phyloP scores from a whole-genome alignment of 2,329 filamentous ascomycete species.

The Didymella pomorum region DNA sequence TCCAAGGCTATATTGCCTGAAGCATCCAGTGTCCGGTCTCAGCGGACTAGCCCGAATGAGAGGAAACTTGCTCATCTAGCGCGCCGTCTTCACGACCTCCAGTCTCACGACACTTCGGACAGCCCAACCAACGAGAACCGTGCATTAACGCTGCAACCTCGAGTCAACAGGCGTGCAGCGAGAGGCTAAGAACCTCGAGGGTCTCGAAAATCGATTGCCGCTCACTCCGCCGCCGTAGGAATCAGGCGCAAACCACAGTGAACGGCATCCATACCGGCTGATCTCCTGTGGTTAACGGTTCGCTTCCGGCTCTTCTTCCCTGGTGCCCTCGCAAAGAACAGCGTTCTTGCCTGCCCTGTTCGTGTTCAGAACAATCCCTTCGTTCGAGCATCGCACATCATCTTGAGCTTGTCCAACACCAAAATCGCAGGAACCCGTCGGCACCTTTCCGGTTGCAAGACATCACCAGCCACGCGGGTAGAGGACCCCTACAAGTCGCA shows the following conservation, averaged over 20 bases:
- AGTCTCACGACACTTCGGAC: conserved; percentile 28
- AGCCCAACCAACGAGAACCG: conserved; percentile 31
- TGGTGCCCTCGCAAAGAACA: conserved; percentile 20
- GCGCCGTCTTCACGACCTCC: conserved; percentile 16
- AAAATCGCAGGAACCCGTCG: conserved; percentile 29
- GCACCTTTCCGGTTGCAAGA: conserved; percentile 28
- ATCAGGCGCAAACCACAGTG: conserved; percentile 18
- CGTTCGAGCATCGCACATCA: conserved; percentile 26
- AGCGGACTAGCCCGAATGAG: conserved; percentile 23
- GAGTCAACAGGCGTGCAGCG: conserved; percentile 25
- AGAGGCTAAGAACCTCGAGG: conserved; percentile 23
- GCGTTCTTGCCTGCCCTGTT: conserved; percentile 13
- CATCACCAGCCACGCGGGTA: conserved; percentile 31
- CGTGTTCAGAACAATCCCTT: conserved; percentile 15
- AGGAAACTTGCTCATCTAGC: conserved; percentile 25
- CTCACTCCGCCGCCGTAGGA: conserved; percentile 22
- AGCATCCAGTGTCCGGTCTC: conserved; percentile 23
- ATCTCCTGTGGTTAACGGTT: conserved; percentile 16
- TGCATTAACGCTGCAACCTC: conserved; percentile 28
- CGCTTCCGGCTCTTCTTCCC: conserved; percentile 10
- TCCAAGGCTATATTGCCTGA: conserved; percentile 17
- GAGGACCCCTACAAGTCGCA: conserved; percentile 34
- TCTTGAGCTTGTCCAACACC: conserved; percentile 24
- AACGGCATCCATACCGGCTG: conserved; percentile 12
- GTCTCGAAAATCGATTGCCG: conserved; percentile 22